phyloP scores from a whole-genome alignment of 441 rosid genomes.

The Brassica balearica region DNA sequence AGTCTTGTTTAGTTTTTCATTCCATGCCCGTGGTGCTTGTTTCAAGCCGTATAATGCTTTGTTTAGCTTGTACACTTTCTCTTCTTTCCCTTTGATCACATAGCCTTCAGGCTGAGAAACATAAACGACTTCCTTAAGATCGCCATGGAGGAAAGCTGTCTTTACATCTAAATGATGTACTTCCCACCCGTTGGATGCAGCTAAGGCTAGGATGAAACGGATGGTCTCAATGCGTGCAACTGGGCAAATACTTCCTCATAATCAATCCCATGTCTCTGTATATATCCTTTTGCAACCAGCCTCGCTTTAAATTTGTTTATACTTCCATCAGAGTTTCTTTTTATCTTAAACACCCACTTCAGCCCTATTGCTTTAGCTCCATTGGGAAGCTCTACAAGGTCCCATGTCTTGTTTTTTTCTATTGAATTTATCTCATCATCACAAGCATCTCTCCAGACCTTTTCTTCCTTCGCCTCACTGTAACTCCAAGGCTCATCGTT shows the following conservation, averaged over 20 bases:
- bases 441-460: neutral
- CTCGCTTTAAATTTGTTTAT: neutral
- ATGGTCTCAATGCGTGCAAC: no score
- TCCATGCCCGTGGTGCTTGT: neutral
- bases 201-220: no score
- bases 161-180: no score
- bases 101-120: neutral
- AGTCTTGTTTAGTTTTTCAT: neutral
- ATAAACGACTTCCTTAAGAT: no score
- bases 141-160: no score
- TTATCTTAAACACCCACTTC: neutral
- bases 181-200: no score
- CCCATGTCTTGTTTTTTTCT: neutral
- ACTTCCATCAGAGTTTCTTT: neutral
- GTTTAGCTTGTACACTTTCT: neutral
- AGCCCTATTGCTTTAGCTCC: neutral
- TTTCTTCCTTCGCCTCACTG: neutral
- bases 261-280: neutral
- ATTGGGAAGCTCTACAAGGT: neutral
- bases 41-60: neutral
- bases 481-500: neutral
- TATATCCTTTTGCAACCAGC: neutral
- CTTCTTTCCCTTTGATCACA: neutral
- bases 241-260: neutral
- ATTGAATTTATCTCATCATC: neutral